Evolutionary conservation across 2,329 filamentous ascomycete genomes (phyloP), one percentile per base, ranked within the genome.

Genomic region (Fusarium sp.): DNA sequence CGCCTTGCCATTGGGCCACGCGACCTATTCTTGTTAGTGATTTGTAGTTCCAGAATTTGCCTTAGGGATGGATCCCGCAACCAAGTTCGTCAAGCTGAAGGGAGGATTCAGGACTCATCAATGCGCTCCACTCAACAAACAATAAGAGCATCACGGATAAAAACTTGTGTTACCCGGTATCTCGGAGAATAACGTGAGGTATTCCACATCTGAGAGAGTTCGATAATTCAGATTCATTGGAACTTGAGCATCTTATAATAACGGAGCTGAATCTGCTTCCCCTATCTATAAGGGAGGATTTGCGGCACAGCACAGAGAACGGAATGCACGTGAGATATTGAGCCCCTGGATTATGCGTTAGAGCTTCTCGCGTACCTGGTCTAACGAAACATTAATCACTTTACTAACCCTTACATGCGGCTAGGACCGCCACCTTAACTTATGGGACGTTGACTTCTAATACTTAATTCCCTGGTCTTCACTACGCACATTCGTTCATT

Each of bases 1-100:
- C 67, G 70, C 70, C 68, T 71, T 71, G 67, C 70, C 69, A 70
- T 68, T 68, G 63, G 64, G 63, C 64, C 63, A 67, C 64, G 57
- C 61, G 62, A 65, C 62, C 62, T 52, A 0, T 27, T 62, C 20
- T 63, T 15, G 21, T 43, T 62, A 10, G 33, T 63, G 17, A 48
- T 15, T 33, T 29, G 4, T 1, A 0, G 3, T 5, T 3, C 11
- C 0, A 6, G 36, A 42, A 29, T 2, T 10, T 21, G 3, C 1
- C 11, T n/a, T 62, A 62, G 6, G 4, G 23, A 61, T 41, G 4
- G 21, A 61, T 36, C 31, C 23, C 31, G 13, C 11, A 4, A 4
- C 17, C 4, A 10, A 35, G 10, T 35, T 15, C 17, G 31, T 13
- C 6, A 17, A 35, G 33, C 15, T 14, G 4, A 31, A 31, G 29